Base-by-base conservation (phyloP, 495 filamentous ascomycete species). In the Neurospora cerealis region DNA sequence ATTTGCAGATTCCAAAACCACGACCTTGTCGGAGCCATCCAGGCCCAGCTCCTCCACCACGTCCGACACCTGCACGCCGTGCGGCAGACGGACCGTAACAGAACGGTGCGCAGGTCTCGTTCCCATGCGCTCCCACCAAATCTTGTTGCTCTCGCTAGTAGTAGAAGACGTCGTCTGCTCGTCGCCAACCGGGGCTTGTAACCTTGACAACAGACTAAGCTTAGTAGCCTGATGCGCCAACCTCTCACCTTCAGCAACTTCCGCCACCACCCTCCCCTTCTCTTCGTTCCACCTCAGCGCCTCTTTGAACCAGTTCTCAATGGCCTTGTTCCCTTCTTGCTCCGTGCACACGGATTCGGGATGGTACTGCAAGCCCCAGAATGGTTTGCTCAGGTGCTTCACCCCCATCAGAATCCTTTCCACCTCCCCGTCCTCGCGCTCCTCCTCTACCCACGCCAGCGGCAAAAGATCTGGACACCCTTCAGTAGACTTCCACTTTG, bases 311-410 rank as follows among this genome's bases (percentile, higher is more conserved):
- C 95, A 99, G 74, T 92, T 93, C 62, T 81, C 77, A 36, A 98
- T 85, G 39, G 98, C 83, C 42, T 83, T 80, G 36, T 85, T 87
- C 39, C 93, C 92, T 39, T 89, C 87, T n/a, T 83, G 77, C 70
- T 88, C 88, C 5, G 96, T 97, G 78, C 95, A 97, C 75, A 96
- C 91, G 0, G 93, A 97, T 80, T 99, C 96, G 0, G 95, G 95
- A 78, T 99, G 96, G 79, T 95, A 98, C 78, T 99, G 96, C 41
- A 99, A 83, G 0, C 91, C 96, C 90, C 91, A 97, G 76, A 95
- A 96, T 6, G 96, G 96, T 76, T 90, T 93, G 3, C 75, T 73
- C 36, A 69, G 81, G 79, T 97, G 94, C 69, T 83, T 87, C 24
- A 91, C 89, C 4, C 87, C 93, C 92, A 97, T 96, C 54, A 96